A percentile compares a stretch with the other conserved stretches of the same genome.
Evolutionary conservation across 2,329 filamentous ascomycete species (phyloP).

Genomic region (Septoria petroselini): DNA sequence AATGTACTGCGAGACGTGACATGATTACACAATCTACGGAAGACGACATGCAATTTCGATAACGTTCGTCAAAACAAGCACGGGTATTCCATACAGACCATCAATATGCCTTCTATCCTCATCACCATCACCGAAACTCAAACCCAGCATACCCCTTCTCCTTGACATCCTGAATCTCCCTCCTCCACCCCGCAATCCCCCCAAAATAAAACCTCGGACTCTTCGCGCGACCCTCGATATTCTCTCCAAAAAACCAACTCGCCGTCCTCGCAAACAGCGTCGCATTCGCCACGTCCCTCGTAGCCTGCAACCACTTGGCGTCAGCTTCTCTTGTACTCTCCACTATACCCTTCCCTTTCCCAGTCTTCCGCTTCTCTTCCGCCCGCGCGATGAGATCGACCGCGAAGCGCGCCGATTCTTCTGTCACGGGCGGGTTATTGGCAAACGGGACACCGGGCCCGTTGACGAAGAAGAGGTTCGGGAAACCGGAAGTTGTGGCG

Average conservation of each 20-base stretch:
- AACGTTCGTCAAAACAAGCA: no score
- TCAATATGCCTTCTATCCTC: no score
- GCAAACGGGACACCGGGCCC: constrained; percentile 41
- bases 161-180: not conserved
- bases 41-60: no score
- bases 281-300: not conserved
- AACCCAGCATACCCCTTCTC: constrained; percentile 5
- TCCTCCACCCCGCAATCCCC: constrained; percentile 8
- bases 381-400: not conserved
- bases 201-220: constrained; percentile 13
- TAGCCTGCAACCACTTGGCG: constrained; percentile 5
- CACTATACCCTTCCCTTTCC: constrained; percentile 3
- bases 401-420: not conserved
- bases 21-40: no score
- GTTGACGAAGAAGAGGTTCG: constrained; percentile 37
- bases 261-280: constrained; percentile 10
- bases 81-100: no score
- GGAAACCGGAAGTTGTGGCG: constrained; percentile 35
- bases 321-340: constrained; percentile 10
- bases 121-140: not conserved
- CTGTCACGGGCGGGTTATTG: constrained; percentile 6
- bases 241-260: constrained; percentile 14
- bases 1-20: no score
- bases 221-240: constrained; percentile 2
- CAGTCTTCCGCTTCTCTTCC: not conserved